Evolutionary conservation across 352 stramenopile genomes (phyloP).

Genomic region (Pythium monospermum): DNA sequence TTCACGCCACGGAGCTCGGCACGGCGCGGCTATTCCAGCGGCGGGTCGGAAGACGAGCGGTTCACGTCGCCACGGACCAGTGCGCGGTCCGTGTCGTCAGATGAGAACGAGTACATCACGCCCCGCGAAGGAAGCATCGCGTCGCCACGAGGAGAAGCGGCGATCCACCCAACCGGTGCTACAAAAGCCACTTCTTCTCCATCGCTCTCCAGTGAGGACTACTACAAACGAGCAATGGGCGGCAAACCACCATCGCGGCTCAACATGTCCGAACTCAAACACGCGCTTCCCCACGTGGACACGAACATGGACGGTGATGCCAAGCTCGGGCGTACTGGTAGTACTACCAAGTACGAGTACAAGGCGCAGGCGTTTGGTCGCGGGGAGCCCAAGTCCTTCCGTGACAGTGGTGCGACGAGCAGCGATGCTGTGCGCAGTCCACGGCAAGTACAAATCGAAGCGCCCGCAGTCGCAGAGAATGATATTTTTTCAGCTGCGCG

Average conservation of each 20-base stretch:
- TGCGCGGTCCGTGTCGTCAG: slow-evolving; percentile 54
- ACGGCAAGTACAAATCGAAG: slow-evolving; percentile 9
- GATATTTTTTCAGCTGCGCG: slow-evolving; percentile 85
- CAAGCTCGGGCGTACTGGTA: slow-evolving; percentile 5
- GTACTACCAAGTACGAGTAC: slow-evolving; percentile 24
- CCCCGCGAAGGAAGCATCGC: slow-evolving; percentile 33
- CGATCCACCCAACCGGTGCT: slow-evolving; percentile 6
- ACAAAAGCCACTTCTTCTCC: too few species aligned
- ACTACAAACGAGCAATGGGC: slow-evolving; percentile 15
- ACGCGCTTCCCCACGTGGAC: slow-evolving; percentile 9
- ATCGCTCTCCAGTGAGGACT: slow-evolving; percentile 16
- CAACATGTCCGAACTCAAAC: slow-evolving; percentile 17
- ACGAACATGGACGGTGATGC: not conserved
- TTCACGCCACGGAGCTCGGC: slow-evolving; percentile 60
- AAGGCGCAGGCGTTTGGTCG: slow-evolving; percentile 23
- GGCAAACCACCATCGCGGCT: slow-evolving; percentile 11
- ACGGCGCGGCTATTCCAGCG: slow-evolving; percentile 46
- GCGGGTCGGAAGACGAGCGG: slow-evolving; percentile 51
- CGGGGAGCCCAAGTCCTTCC: not conserved
- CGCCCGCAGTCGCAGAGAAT: slow-evolving; percentile 35
- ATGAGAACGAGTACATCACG: slow-evolving; percentile 57
- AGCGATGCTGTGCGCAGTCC: slow-evolving; percentile 10
- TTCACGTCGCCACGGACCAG: slow-evolving; percentile 52
- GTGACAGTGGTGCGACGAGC: slow-evolving; percentile 1
- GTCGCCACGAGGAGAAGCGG: slow-evolving; percentile 7